Conservation (phyloP, 1,284 basidiomycete genomes). For the Puccinia horiana region DNA sequence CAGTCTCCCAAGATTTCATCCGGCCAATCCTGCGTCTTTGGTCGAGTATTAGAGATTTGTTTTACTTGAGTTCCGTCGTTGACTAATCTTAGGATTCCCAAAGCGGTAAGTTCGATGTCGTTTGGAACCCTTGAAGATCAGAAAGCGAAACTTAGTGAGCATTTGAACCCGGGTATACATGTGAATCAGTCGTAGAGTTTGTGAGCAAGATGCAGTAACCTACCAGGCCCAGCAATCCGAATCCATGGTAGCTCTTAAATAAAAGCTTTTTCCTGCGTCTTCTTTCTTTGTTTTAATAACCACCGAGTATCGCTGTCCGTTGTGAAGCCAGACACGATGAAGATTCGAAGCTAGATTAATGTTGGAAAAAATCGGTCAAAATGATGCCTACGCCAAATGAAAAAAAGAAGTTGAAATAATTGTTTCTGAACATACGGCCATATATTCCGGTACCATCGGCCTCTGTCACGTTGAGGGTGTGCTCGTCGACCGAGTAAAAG, state of each 20-base stretch:
- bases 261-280: constrained; percentile 36
- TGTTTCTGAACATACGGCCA: constrained; percentile 47
- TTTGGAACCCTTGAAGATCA: constrained; percentile 14
- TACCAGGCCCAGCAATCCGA: constrained; percentile 46
- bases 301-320: constrained; percentile 55
- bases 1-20: constrained; percentile 24
- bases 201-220: not conserved
- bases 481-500: constrained; percentile 54
- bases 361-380: not conserved
- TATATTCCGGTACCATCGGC: constrained; percentile 40
- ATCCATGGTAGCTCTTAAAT: constrained; percentile 31
- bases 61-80: not conserved
- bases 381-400: not conserved
- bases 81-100: constrained; percentile 25
- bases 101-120: constrained; percentile 30
- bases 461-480: constrained; percentile 51
- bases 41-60: not conserved
- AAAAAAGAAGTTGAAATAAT: not conserved
- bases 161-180: too few species aligned
- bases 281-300: constrained; percentile 51
- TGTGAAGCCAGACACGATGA: constrained; percentile 53
- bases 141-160: not conserved
- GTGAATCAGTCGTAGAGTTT: too few species aligned
- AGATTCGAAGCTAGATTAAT: constrained; percentile 40
- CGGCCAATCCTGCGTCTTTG: constrained; percentile 25